phyloP scores from a whole-genome alignment of 352 stramenopile species.

The Globisporangium paddicum region DNA sequence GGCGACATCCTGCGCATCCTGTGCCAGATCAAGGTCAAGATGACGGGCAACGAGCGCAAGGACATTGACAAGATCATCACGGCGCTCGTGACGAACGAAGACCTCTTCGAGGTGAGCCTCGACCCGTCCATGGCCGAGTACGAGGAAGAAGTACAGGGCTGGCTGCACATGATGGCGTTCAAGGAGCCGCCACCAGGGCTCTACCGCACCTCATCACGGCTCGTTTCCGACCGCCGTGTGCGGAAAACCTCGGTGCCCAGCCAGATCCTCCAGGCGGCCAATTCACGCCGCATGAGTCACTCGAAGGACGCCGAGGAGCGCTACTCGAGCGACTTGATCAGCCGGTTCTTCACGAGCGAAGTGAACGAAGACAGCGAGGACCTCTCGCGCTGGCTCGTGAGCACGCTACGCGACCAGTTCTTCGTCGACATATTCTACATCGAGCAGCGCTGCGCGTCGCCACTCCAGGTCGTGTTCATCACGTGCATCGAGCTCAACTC shows the following conservation, averaged over 20 bases:
- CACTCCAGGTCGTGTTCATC: conserved; percentile 48
- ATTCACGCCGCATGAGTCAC: conserved; percentile 17
- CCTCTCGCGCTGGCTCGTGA: conserved; percentile 43
- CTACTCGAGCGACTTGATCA: conserved; percentile 19
- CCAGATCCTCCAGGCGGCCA: conserved; percentile 14
- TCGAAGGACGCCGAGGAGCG: conserved; percentile 14
- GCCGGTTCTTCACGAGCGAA: conserved; percentile 14
- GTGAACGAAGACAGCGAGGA: conserved; percentile 24
- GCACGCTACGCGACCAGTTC: conserved; percentile 51
- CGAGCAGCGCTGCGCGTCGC: conserved; percentile 34
- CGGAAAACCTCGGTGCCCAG: conserved; percentile 8
- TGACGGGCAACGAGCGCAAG: conserved; percentile 30
- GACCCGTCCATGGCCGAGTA: conserved; percentile 52
- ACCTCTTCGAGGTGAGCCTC: conserved; percentile 56
- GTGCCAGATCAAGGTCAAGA: conserved; percentile 68
- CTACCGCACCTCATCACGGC: conserved; percentile 3
- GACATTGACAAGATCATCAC: conserved; percentile 74
- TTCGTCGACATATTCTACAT: conserved; percentile 66
- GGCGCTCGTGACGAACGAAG: conserved; percentile 56
- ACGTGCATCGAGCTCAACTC: conserved; percentile 54
- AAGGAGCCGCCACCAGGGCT: conserved; percentile 20
- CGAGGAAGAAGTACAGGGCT: conserved; percentile 65
- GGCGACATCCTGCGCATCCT: conserved; percentile 65
- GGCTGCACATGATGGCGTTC: conserved; percentile 72
- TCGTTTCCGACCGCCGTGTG: conserved; percentile 6